Conservation (phyloP, 2,329 filamentous ascomycete genomes). For the Cladosporium sp. region DNA sequence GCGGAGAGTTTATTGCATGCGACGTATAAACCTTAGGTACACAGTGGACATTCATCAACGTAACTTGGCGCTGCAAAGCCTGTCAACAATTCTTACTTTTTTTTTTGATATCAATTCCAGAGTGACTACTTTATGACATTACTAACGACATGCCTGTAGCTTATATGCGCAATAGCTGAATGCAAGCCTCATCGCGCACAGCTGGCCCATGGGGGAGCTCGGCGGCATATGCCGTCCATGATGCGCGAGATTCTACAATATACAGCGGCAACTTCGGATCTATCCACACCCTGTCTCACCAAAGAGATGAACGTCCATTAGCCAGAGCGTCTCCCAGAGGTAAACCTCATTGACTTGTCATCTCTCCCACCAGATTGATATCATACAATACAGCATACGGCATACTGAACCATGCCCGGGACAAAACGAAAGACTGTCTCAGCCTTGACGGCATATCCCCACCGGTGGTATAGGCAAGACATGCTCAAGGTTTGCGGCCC, state of each 20-base stretch:
- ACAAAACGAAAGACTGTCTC: background rate
- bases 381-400: too few relatives aligned
- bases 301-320: background rate
- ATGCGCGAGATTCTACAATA: background rate
- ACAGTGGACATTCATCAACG: background rate
- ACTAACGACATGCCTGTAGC: background rate
- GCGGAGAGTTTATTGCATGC: background rate
- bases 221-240: background rate
- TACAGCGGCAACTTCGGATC: background rate
- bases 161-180: background rate
- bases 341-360: background rate
- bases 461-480: background rate
- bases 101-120: background rate
- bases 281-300: background rate
- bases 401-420: too few relatives aligned
- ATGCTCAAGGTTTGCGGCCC: conserved; percentile 17
- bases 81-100: background rate
- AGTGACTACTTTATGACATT: background rate
- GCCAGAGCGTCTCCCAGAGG: background rate
- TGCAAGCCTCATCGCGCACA: background rate
- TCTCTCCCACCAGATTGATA: too few relatives aligned
- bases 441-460: background rate
- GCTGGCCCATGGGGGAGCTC: background rate
- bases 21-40: background rate
- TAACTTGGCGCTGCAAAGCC: background rate